Conservation (phyloP, 2,329 filamentous ascomycete genomes). For the Trichoderma atrobrunneum region DNA sequence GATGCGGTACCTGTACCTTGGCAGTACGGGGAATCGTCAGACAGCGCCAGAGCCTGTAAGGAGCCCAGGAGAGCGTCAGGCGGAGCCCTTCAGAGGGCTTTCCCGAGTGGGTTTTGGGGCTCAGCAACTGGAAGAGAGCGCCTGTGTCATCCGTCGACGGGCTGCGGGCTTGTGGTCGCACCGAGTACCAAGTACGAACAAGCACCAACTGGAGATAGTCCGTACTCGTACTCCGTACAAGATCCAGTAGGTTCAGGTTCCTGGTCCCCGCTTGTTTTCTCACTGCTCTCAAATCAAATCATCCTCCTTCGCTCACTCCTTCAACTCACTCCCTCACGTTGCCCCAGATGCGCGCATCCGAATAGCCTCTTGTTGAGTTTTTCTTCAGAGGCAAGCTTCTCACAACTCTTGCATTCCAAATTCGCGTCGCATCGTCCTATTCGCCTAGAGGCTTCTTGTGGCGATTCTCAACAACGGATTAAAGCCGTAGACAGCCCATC, state of each 20-base stretch:
- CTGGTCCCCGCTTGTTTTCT: background rate
- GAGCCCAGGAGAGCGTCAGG: background rate
- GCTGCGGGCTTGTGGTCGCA: background rate
- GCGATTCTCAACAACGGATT: background rate
- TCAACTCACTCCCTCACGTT: background rate
- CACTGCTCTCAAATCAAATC: background rate
- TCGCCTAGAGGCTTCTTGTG: background rate
- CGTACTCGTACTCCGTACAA: background rate
- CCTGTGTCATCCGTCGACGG: background rate
- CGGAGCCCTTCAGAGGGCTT: background rate
- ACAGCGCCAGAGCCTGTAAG: background rate
- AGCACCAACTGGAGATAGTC: background rate
- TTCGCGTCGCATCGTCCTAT: background rate
- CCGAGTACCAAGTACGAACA: background rate
- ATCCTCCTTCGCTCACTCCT: background rate
- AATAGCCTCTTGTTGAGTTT: background rate
- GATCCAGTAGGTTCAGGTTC: background rate
- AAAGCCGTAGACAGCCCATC: background rate
- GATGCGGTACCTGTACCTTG: background rate
- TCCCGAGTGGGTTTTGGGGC: conserved; percentile 13
- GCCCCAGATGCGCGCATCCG: background rate
- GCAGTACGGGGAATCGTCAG: background rate
- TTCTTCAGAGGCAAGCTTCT: background rate
- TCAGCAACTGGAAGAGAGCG: conserved; percentile 1
- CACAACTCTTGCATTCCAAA: background rate